phyloP scores from a whole-genome alignment of 1,284 basidiomycete genomes.

The Caloboletus inedulis region DNA sequence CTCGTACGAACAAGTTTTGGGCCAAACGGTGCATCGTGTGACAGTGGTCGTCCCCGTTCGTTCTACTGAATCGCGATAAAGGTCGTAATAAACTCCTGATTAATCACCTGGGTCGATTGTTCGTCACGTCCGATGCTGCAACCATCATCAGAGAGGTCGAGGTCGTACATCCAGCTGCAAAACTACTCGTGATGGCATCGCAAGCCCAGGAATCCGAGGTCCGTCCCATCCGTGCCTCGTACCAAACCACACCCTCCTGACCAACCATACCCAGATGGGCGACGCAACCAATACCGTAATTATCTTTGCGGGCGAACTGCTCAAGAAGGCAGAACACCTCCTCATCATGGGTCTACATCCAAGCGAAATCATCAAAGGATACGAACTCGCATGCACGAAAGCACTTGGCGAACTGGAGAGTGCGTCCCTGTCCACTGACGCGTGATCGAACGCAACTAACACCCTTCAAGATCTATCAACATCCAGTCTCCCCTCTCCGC shows the following conservation, averaged over 20 bases:
- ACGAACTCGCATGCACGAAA: conserved; percentile 89
- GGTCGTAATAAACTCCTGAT: conserved; percentile 95
- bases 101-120: conserved; percentile 93
- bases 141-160: conserved; percentile 99
- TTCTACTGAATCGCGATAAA: conserved; percentile 30
- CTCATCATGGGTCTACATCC: conserved; percentile 97
- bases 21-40: conserved; percentile 74
- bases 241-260: not conserved
- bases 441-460: conserved; percentile 11
- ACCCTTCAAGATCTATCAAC: conserved; percentile 55
- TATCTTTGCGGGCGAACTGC: conserved; percentile 92
- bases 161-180: conserved; percentile 97
- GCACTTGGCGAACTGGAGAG: conserved; percentile 89
- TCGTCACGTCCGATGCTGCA: conserved; percentile 98
- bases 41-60: not conserved
- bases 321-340: conserved; percentile 92
- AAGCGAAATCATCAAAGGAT: conserved; percentile 91
- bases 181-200: conserved; percentile 95
- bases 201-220: conserved; percentile 96
- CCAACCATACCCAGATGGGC: conserved; percentile 73
- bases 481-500: conserved; percentile 69
- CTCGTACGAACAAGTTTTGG: conserved; percentile 96
- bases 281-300: conserved; percentile 96
- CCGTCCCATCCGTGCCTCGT: conserved; percentile 20
- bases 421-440: conserved; percentile 42